Evolutionary conservation across 192 early-diverging fungal genomes (phyloP).

Genomic region (Mortierella antarctica): DNA sequence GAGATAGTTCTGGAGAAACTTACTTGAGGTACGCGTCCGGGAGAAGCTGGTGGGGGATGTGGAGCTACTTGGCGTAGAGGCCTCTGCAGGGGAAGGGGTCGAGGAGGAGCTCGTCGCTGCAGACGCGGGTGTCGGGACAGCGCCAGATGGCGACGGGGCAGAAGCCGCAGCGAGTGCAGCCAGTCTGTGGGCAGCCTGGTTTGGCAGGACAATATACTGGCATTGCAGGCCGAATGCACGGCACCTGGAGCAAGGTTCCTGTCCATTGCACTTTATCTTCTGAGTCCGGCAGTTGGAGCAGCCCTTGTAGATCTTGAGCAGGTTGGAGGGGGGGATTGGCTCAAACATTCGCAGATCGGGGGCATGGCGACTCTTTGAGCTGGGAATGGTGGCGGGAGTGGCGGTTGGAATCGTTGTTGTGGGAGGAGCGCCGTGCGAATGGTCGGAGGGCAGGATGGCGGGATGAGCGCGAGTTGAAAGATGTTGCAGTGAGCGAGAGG

Average conservation of each 20-base stretch:
- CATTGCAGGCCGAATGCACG: constrained; percentile 47
- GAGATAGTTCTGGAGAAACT: not conserved
- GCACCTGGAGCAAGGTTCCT: constrained; percentile 42
- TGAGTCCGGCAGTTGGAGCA: constrained; percentile 53
- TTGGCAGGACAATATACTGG: constrained; percentile 51
- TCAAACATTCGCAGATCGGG: constrained; percentile 52
- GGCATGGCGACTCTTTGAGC: constrained; percentile 36
- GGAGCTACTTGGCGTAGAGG: not conserved
- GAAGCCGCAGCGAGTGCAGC: constrained; percentile 10
- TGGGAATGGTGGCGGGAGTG: constrained; percentile 10
- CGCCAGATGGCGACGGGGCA: not conserved
- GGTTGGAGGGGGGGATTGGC: constrained; percentile 44
- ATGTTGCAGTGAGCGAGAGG: not conserved
- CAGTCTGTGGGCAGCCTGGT: constrained; percentile 42
- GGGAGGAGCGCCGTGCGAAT: not conserved
- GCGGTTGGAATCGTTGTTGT: not conserved
- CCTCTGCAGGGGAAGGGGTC: not conserved
- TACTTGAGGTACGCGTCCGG: constrained; percentile 4
- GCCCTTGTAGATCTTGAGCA: constrained; percentile 54
- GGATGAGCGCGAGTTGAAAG: too few relatives aligned
- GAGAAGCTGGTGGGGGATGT: not conserved
- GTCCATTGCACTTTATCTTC: constrained; percentile 54
- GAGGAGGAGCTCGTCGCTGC: not conserved
- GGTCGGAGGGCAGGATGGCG: constrained; percentile 1
- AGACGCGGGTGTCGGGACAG: not conserved